Evolutionary conservation across 1,139 yeast genomes (phyloP).

Genomic region (Protomyces inundatus): DNA sequence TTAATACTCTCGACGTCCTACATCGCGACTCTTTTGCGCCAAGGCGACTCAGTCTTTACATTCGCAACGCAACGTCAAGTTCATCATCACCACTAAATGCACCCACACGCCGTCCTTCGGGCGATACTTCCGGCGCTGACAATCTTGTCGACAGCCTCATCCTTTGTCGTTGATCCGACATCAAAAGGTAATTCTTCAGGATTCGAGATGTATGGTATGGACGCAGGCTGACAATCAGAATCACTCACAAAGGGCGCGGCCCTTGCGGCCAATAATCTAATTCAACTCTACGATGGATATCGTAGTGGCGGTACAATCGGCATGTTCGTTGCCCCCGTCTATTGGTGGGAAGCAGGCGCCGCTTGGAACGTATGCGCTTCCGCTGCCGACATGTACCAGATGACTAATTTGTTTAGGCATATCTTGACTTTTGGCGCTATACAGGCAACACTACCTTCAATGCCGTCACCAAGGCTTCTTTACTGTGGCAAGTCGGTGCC

Average conservation of each 20-base stretch:
- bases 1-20: no score
- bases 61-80: neutral
- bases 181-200: conserved; percentile 2
- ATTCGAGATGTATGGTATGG: neutral
- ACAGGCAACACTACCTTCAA: conserved; percentile 61
- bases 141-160: neutral
- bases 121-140: conserved; percentile 6
- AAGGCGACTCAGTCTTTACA: neutral
- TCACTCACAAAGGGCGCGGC: conserved; percentile 48
- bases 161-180: conserved; percentile 8
- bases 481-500: conserved; percentile 62
- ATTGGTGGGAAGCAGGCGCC: conserved; percentile 96
- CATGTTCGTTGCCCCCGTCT: conserved; percentile 68
- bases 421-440: conserved; percentile 57
- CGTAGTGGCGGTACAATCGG: conserved; percentile 50
- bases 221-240: conserved; percentile 2
- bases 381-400: neutral
- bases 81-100: neutral
- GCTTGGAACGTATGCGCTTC: conserved; percentile 46
- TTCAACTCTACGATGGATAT: conserved; percentile 65
- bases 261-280: conserved; percentile 55
- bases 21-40: no score
- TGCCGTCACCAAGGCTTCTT: conserved; percentile 51
- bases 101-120: conserved; percentile 1
- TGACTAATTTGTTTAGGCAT: conserved; percentile 1